phyloP scores from a whole-genome alignment of 2,329 filamentous ascomycete genomes.

The Verticillium nonalfalfae region DNA sequence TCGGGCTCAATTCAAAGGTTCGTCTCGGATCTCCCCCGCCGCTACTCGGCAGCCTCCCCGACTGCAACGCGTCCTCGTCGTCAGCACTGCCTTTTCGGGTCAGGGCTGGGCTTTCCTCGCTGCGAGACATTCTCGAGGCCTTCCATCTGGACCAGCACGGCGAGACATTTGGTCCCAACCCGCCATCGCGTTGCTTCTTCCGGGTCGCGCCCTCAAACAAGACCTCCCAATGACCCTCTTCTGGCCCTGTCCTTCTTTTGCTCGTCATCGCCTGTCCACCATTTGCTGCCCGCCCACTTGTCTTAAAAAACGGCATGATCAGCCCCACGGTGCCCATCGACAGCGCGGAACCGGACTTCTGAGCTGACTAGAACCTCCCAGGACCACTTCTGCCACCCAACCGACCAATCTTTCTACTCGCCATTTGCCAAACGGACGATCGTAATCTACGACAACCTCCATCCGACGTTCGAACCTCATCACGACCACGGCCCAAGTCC shows the following conservation, averaged over 20 bases:
- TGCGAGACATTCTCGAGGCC: background rate
- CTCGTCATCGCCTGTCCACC: background rate
- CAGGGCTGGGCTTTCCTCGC: background rate
- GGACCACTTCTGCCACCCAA: background rate
- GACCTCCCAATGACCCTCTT: background rate
- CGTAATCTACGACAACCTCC: background rate
- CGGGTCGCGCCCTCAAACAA: background rate
- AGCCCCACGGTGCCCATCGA: background rate
- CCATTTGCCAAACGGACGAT: background rate
- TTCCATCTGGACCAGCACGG: background rate
- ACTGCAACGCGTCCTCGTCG: background rate
- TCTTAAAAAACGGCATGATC: background rate
- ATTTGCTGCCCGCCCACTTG: background rate
- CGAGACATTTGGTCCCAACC: background rate
- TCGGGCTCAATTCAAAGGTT: background rate
- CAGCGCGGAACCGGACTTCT: background rate
- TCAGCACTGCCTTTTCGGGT: background rate
- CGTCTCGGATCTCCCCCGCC: background rate
- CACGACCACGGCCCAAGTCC: background rate
- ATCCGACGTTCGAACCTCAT: background rate
- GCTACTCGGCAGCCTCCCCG: background rate
- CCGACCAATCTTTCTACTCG: conserved; percentile 1
- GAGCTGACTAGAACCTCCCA: background rate
- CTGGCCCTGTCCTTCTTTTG: background rate
- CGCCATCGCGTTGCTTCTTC: background rate